Evolutionary conservation across 1,284 basidiomycete species (phyloP), one percentile per base, ranked within the genome.

Genomic region (Cryptococcus depauperatus): DNA sequence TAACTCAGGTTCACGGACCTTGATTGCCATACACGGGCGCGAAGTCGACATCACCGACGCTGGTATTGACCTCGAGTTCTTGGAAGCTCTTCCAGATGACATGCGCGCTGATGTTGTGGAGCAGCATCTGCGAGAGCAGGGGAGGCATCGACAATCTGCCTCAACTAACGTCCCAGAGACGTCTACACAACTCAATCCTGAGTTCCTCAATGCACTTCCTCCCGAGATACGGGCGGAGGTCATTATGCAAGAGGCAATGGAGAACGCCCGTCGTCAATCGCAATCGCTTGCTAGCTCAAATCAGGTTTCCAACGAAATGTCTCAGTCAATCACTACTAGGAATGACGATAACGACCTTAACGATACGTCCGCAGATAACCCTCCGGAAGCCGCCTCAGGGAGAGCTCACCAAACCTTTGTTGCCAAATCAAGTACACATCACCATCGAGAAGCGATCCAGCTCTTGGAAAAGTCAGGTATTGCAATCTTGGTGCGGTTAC

Each of bases 21-120:
- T 84, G 2, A 84, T 97, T 60, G 77, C 79, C 68, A 87, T 98
- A 48, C 85, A 92, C 66, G 95, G 93, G 39, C 85, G 81, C 52
- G 78, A 83, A n/a, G 87, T 98, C 25, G 95, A 99, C 66, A 98
- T 99, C 62, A 98, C 95, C 8, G 91, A 97, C 61, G 93, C 91
- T 13, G 95, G 95, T 7, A 97, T 99, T 61, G 95, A 98, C 66
- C 90, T 92, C 1, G 92, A 88, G 8, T 98, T 99, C 79, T 74
- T 99, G 44, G 91, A 97, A 70, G 95, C 95, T 16, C 74, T 99
- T 22, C 95, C 95, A 0, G 95, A 98, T 64, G 93, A 98, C 56
- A 95, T 99, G 85, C 82, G 95, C 38, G 93, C 96, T 64, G 95
- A 99, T 67, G 91, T 98, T 23, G 77, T 99, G 43, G 93, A 93